phyloP scores from a whole-genome alignment of 257 asterid species.

The Nicotiana sylvestris region DNA sequence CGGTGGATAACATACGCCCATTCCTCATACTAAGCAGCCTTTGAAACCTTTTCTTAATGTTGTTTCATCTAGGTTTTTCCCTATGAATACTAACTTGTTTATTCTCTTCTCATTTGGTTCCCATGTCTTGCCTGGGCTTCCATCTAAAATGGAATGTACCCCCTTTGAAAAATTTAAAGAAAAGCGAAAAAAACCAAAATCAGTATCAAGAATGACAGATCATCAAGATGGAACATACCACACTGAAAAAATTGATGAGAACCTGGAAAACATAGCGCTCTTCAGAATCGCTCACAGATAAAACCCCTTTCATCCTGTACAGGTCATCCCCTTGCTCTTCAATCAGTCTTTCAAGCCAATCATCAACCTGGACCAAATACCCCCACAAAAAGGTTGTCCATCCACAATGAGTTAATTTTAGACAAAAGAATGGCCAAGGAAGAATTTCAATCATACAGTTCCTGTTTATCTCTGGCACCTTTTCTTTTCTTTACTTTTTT shows the following conservation, averaged over 20 bases:
- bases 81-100: constrained; percentile 88
- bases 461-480: not conserved
- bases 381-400: not conserved
- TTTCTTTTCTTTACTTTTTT: too few relatives aligned
- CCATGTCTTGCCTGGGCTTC: constrained; percentile 94
- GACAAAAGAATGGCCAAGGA: not conserved
- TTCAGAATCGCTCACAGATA: constrained; percentile 63
- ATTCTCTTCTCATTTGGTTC: constrained; percentile 63
- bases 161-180: constrained; percentile 39
- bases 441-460: not conserved
- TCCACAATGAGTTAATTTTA: not conserved
- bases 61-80: constrained; percentile 78
- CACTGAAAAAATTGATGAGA: constrained; percentile 2
- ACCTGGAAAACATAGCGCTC: constrained; percentile 94
- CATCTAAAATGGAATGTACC: constrained; percentile 75
- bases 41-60: constrained; percentile 81
- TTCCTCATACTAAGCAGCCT: constrained; percentile 69
- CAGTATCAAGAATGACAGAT: not conserved
- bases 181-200: not conserved
- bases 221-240: not conserved
- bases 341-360: constrained; percentile 86
- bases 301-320: constrained; percentile 89
- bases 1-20: not conserved
- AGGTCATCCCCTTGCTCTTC: constrained; percentile 93
- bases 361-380: constrained; percentile 60